Evolutionary conservation across 1,284 basidiomycete genomes (phyloP), one percentile per base, ranked within the genome.

Genomic region (Cerrena zonata): DNA sequence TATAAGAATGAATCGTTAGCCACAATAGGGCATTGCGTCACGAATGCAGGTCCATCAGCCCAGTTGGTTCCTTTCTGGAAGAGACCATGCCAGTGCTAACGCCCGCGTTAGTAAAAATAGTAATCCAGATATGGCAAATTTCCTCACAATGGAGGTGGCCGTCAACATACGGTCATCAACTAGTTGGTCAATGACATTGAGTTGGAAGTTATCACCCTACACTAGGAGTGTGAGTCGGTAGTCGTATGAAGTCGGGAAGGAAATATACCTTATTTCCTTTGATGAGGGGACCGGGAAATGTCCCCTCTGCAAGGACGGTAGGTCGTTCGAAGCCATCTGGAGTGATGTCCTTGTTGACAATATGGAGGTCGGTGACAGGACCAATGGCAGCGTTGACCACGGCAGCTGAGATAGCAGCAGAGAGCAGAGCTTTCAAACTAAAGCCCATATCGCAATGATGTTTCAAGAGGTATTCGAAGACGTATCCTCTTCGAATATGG

Each of bases 1-100:
- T 73, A 81, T 18, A 72, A 66, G 66, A 78, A 81, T 5, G 67
- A 68, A 18, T 67, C 56, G 0, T 68, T 68, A 0, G 75, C 63
- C 2, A 69, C 68, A 52, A 82, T 78, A 1, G 77, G 77, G 56
- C 80, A 82, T 55, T 79, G 76, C 26, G 66, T 74, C 27, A 78
- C 69, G 41, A 68, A 66, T 0, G 69, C 60, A 0, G 58, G 45
- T 5, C 70, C 69, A 40, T 71, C 70, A 2, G 66, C 67, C 56
- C 61, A 67, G 44, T 61, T 66, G 2, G 68, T 67, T 52, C 59
- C 60, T 46, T 52, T 58, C 61, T 61, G 70, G 44, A 64, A 65
- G 30, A 72, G 34, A 0, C 68, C 68, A 26, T 71, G 69, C 70
- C 71, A 72, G 51, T 73, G 71, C 69, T 70, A 43, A 26, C 5